Evolutionary conservation across 768 basidiomycete genomes (phyloP), one percentile per base, ranked within the genome.

Genomic region (Podaxis sp.): DNA sequence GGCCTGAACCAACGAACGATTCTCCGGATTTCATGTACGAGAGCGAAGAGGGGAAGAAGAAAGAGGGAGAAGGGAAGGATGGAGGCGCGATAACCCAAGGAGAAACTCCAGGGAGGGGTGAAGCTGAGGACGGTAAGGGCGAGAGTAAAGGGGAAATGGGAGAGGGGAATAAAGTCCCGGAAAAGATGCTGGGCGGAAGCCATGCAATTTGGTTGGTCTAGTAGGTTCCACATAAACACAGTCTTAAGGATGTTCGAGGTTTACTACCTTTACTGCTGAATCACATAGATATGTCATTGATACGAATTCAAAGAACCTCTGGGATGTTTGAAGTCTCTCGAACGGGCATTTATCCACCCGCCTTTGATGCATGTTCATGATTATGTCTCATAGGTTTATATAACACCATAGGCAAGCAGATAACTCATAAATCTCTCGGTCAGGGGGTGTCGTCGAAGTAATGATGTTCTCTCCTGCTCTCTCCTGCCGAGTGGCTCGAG

Each of bases 141-240:
- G 9, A 32, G 9, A 32, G 7, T 32, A 32, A 32, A 32, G 32
- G 32, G 32, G 32, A 32, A 32, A 32, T 32, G 7, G 7, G 32
- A 7, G 18, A 44, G 14, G 42, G 16, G 4, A 1, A 0, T 4
- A 18, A 44, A n/a, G 42, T 1, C n/a, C 42, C n/a, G 42, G n/a
- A 18, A 16, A 16, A 44, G 18, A 63, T 81, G 70, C 67, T 66
- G 32, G 82, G 81, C 0, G 80, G 74, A 1, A 83, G 82, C 60
- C 82, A 83, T 72, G 82, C 82, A 5, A 71, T 82, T 28, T 82
- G 81, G 81, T 66, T 82, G 64, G 74, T n/a, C 42, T 44, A 18
- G 18, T 44, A 21, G 42, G 42, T 16, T 3, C 6, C 9, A 2
- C 18, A n/a, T 16, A 14, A 44, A 21, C 16, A 18, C 18, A 7